These are phyloP conservation scores for Wickerhamiella allomyrinae DNA, from an alignment of 805 yeast genomes.

Conservation along the genomic window DNA sequence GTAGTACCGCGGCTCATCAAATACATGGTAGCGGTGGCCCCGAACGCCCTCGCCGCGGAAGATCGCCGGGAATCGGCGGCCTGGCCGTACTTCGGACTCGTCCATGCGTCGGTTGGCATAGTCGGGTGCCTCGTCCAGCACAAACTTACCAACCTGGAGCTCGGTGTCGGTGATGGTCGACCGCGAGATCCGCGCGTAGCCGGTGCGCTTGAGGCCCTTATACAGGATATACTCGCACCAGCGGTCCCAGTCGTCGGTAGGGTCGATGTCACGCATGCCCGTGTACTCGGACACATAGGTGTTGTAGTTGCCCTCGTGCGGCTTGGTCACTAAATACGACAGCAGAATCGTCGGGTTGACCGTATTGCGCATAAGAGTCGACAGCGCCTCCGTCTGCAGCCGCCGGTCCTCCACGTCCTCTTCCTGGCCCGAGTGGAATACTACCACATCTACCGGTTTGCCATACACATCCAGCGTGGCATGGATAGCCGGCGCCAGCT, in stretches of 20 bases:
- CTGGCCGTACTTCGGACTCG: constrained; percentile 44
- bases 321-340: constrained; percentile 82
- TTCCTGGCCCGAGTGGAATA: constrained; percentile 96
- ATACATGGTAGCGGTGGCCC: constrained; percentile 88
- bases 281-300: constrained; percentile 73
- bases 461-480: constrained; percentile 92
- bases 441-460: constrained; percentile 75
- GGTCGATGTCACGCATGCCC: constrained; percentile 88
- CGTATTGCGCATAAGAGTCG: constrained; percentile 63
- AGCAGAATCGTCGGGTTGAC: constrained; percentile 74
- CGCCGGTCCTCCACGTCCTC: constrained; percentile 92
- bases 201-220: constrained; percentile 73
- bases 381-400: constrained; percentile 63
- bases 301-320: constrained; percentile 79
- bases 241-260: constrained; percentile 76
- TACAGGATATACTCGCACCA: constrained; percentile 96
- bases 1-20: constrained; percentile 80
- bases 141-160: constrained; percentile 87
- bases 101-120: constrained; percentile 44
- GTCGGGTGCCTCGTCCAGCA: constrained; percentile 32
- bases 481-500: constrained; percentile 93
- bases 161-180: constrained; percentile 95
- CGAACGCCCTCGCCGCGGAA: constrained; percentile 87
- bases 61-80: constrained; percentile 57
- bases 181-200: constrained; percentile 87